Evolutionary conservation across 305 asterid species (phyloP).

Genomic region (Fraxinus nigra): DNA sequence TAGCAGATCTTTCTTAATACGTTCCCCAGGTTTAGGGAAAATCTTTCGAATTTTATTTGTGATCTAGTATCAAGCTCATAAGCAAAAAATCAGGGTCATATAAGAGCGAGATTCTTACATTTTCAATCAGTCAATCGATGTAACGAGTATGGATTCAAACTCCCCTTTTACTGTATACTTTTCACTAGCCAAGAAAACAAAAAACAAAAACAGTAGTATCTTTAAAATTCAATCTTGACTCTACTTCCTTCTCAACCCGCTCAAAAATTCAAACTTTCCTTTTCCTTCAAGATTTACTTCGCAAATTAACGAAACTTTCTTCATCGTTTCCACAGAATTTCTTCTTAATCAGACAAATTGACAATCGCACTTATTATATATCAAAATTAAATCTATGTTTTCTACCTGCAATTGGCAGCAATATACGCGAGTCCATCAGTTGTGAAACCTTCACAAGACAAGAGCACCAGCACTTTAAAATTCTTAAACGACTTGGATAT

Average conservation of each 20-base stretch:
- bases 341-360: neutral
- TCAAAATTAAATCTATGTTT: neutral
- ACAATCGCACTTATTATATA: neutral
- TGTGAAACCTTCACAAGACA: constrained; percentile 87
- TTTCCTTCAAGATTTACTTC: neutral
- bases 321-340: constrained; percentile 13
- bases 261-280: constrained; percentile 9
- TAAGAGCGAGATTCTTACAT: neutral
- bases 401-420: constrained; percentile 95
- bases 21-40: neutral
- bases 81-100: neutral
- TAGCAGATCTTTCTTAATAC: constrained; percentile 19
- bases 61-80: constrained; percentile 1
- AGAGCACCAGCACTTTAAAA: constrained; percentile 72
- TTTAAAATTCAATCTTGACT: neutral
- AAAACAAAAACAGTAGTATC: neutral
- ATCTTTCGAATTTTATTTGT: neutral
- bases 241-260: neutral
- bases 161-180: neutral
- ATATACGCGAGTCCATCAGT: constrained; percentile 89
- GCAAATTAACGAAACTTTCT: neutral
- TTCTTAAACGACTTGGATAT: constrained; percentile 71
- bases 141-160: neutral
- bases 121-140: neutral
- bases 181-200: neutral